These are phyloP conservation scores for Cylindrodendrum hubeiense DNA, from an alignment of 2,329 filamentous ascomycete species.

Conservation along the genomic window DNA sequence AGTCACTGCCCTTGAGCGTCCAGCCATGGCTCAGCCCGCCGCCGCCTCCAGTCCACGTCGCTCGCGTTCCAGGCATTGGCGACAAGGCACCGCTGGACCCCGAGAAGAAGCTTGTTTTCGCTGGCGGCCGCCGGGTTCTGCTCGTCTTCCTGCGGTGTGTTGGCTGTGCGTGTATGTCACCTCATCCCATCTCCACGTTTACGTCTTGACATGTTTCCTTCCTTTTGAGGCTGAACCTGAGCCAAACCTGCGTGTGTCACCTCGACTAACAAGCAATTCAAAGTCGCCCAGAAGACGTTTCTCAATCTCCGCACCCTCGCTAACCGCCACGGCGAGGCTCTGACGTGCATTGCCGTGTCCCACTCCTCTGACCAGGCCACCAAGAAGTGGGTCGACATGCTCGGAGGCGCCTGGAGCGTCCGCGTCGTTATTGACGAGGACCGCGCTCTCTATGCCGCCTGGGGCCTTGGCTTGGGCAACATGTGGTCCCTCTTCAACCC, in stretches of 20 bases:
- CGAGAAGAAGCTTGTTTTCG: conserved; percentile 57
- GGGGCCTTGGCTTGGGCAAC: conserved; percentile 66
- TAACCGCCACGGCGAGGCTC: conserved; percentile 60
- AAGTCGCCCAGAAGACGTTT: conserved; percentile 70
- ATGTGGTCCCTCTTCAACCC: conserved; percentile 68
- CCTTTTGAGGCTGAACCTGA: conserved; percentile 4
- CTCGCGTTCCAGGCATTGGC: conserved; percentile 60
- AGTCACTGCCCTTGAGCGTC: conserved; percentile 63
- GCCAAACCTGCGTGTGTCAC: not conserved
- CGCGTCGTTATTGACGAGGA: conserved; percentile 68
- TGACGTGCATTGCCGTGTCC: conserved; percentile 70
- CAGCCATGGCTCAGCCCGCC: conserved; percentile 65
- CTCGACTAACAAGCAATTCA: not conserved
- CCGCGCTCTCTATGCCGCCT: conserved; percentile 68
- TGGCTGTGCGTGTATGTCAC: conserved; percentile 65
- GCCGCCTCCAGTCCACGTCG: conserved; percentile 62
- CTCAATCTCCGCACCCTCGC: conserved; percentile 66
- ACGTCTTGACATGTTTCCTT: conserved; percentile 5
- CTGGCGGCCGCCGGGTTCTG: conserved; percentile 58
- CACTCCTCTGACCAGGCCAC: conserved; percentile 70
- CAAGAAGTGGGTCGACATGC: conserved; percentile 66
- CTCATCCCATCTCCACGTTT: conserved; percentile 1
- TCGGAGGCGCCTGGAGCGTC: conserved; percentile 70
- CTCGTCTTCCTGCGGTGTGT: conserved; percentile 68
- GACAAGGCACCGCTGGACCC: conserved; percentile 62